Evolutionary conservation across 2,329 filamentous ascomycete genomes (phyloP).

Genomic region (Lachnellula hyalina): DNA sequence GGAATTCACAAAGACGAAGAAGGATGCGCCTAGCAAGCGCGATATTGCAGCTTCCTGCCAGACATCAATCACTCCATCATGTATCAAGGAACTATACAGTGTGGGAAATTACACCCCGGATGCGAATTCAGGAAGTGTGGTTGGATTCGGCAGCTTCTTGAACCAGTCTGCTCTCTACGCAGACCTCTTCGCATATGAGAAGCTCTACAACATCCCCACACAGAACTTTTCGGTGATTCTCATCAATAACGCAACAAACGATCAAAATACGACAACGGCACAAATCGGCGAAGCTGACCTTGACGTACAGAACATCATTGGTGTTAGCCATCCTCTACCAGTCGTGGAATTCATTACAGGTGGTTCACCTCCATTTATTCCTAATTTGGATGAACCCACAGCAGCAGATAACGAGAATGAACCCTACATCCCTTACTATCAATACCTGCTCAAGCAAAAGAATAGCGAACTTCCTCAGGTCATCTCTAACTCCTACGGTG

Average conservation of each 20-base stretch:
- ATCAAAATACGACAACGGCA: slow-evolving; percentile 31
- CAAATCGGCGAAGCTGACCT: slow-evolving; percentile 18
- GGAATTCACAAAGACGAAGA: slow-evolving; percentile 1
- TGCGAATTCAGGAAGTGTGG: slow-evolving; percentile 39
- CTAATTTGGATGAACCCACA: slow-evolving; percentile 34
- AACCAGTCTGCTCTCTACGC: slow-evolving; percentile 44
- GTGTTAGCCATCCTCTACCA: slow-evolving; percentile 47
- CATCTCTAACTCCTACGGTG: slow-evolving; percentile 52
- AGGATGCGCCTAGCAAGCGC: not conserved
- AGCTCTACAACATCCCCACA: slow-evolving; percentile 36
- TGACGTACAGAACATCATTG: slow-evolving; percentile 51
- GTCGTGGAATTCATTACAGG: slow-evolving; percentile 52
- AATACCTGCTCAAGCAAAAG: slow-evolving; percentile 43
- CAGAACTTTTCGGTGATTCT: slow-evolving; percentile 40
- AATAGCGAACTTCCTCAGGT: slow-evolving; percentile 45
- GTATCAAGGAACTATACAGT: slow-evolving; percentile 45
- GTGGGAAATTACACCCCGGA: slow-evolving; percentile 41
- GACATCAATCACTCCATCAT: slow-evolving; percentile 40
- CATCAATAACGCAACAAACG: slow-evolving; percentile 37
- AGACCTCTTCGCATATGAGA: slow-evolving; percentile 38
- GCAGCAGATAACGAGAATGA: slow-evolving; percentile 41
- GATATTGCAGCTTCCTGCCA: slow-evolving; percentile 21
- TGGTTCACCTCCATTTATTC: slow-evolving; percentile 47
- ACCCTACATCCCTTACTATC: slow-evolving; percentile 52
- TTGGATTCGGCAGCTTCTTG: slow-evolving; percentile 48